These are phyloP conservation scores for Entrophospora sp. DNA, from an alignment of 192 early-diverging fungal genomes.

Conservation along the genomic window DNA sequence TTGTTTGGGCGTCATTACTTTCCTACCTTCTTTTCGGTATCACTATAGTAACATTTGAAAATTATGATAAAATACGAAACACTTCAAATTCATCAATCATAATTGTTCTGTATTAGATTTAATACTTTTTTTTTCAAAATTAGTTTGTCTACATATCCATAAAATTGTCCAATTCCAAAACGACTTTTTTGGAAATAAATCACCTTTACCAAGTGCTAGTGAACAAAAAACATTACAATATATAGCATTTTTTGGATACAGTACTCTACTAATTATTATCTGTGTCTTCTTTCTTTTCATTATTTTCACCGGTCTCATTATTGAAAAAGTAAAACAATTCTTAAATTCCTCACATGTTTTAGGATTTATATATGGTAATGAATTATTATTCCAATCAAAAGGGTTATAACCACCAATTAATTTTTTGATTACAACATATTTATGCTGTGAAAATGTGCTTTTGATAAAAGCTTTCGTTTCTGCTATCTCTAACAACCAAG, in stretches of 20 bases:
- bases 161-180: slow-evolving; percentile 1
- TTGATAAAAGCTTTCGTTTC: neutral
- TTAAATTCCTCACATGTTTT: neutral
- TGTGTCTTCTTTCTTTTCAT: no score
- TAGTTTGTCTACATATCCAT: slow-evolving; percentile 10
- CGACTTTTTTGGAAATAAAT: slow-evolving; percentile 13
- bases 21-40: no score
- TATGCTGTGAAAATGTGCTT: neutral
- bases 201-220: slow-evolving; percentile 12
- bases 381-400: slow-evolving; percentile 3
- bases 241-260: slow-evolving; percentile 7
- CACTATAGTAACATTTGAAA: no score
- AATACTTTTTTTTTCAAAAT: slow-evolving; percentile 5
- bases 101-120: neutral
- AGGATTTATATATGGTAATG: neutral
- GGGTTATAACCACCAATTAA: slow-evolving; percentile 15
- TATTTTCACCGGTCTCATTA: no score
- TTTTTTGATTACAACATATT: neutral
- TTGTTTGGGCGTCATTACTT: no score
- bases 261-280: neutral
- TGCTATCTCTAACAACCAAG: neutral
- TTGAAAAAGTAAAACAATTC: slow-evolving; percentile 7
- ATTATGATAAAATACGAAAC: neutral
- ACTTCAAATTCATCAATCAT: slow-evolving; percentile 10
- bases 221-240: slow-evolving; percentile 15